A percentile compares a stretch with the other conserved stretches of the same genome.
Evolutionary conservation across 495 filamentous ascomycete genomes (phyloP).

Genomic region (Penicillium arizonense): DNA sequence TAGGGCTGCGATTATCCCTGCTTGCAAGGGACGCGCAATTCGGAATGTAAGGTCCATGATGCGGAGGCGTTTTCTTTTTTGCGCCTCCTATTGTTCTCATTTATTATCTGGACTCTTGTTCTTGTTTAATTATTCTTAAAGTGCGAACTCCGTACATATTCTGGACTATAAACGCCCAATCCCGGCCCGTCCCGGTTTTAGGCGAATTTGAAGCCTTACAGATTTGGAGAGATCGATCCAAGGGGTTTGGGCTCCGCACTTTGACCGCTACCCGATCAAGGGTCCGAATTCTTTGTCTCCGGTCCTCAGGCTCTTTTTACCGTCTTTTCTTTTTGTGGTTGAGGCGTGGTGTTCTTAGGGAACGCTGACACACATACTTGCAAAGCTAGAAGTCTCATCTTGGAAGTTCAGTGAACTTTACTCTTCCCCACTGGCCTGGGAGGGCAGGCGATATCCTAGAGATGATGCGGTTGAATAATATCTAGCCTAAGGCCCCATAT

Average conservation of each 20-base stretch:
- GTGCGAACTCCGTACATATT: too few species aligned
- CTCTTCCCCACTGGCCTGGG: too few species aligned
- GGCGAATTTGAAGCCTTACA: neutral
- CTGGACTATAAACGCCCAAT: slow-evolving; percentile 6
- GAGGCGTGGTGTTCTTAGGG: too few species aligned
- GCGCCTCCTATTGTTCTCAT: neutral
- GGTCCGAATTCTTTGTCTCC: neutral
- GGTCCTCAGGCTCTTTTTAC: neutral
- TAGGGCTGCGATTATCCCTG: slow-evolving; percentile 5
- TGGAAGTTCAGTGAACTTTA: too few species aligned
- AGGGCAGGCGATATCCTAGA: too few species aligned
- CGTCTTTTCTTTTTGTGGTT: neutral
- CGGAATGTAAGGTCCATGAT: slow-evolving; percentile 4
- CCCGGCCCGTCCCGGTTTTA: slow-evolving; percentile 15
- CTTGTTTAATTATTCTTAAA: neutral
- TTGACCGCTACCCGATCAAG: neutral
- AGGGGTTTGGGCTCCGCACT: neutral
- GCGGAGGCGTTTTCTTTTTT: neutral
- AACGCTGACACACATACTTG: too few species aligned
- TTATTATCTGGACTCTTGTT: neutral
- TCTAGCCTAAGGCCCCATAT: too few species aligned
- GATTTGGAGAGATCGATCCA: neutral
- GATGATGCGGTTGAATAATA: too few species aligned
- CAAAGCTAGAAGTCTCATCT: too few species aligned
- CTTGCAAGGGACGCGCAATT: slow-evolving; percentile 9